These are phyloP conservation scores for Paraleonurus japonicus DNA, from an alignment of 257 asterid species.

Conservation along the genomic window DNA sequence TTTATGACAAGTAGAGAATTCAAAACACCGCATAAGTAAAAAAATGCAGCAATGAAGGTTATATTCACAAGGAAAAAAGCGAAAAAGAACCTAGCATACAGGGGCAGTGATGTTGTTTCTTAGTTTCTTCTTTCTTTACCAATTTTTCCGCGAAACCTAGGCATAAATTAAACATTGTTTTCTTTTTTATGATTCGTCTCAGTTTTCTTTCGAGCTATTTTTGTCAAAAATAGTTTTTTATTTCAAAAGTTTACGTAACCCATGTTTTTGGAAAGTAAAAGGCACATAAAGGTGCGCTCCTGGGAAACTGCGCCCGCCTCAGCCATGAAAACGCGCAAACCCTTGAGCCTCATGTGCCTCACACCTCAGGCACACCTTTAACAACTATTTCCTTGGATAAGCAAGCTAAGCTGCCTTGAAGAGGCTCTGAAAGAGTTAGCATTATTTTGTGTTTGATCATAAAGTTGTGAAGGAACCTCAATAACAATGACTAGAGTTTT, in stretches of 20 bases:
- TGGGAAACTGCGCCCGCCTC: not conserved
- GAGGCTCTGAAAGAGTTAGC: slow-evolving; percentile 6
- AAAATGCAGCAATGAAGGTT: not conserved
- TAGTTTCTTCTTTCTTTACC: not conserved
- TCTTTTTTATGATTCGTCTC: not conserved
- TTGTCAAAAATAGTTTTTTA: not conserved
- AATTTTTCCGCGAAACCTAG: not conserved
- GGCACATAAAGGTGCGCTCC: not conserved
- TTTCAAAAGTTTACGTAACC: not conserved
- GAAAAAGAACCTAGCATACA: not conserved
- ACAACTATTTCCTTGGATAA: not conserved
- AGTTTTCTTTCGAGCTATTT: not conserved
- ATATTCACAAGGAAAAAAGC: not conserved
- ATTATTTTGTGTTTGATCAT: not conserved
- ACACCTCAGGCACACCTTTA: too few relatives aligned
- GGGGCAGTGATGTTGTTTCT: not conserved
- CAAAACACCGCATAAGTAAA: not conserved
- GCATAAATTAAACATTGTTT: not conserved
- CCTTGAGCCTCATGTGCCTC: too few relatives aligned
- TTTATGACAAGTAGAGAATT: not conserved
- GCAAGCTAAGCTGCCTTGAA: slow-evolving; percentile 15
- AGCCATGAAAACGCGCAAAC: not conserved
- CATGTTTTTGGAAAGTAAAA: not conserved
- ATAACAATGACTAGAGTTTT: not conserved
- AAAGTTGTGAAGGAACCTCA: slow-evolving; percentile 2